Evolutionary conservation across 2,329 filamentous ascomycete genomes (phyloP).

Genomic region (Aspergillus fumigatus): DNA sequence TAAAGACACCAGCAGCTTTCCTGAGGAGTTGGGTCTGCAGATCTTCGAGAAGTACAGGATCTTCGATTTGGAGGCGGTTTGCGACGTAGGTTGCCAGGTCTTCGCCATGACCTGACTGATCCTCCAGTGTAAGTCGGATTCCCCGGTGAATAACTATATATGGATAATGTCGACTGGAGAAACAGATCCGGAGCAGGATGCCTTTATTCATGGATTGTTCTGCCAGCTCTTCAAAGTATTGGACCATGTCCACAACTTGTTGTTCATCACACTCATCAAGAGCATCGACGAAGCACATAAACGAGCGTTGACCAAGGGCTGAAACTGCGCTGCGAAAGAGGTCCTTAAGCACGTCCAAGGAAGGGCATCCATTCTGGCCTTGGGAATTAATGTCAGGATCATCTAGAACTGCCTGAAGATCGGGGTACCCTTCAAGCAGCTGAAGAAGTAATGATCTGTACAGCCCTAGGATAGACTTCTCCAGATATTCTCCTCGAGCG

Average conservation of each 20-base stretch:
- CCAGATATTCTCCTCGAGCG: conserved; percentile 18
- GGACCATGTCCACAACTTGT: conserved; percentile 35
- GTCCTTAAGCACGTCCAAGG: conserved; percentile 15
- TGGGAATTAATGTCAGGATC: conserved; percentile 2
- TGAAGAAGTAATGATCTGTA: conserved; percentile 26
- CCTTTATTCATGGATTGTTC: conserved; percentile 8
- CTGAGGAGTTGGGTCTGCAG: conserved; percentile 30
- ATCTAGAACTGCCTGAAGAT: conserved; percentile 16
- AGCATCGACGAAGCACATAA: conserved; percentile 42
- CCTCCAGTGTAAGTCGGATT: conserved; percentile 35
- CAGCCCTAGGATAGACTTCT: conserved; percentile 22
- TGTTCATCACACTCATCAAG: conserved; percentile 44
- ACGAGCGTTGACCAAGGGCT: conserved; percentile 8
- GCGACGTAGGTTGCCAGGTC: conserved; percentile 22
- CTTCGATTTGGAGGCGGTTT: conserved; percentile 13
- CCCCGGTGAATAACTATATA: conserved; percentile 31
- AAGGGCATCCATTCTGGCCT: background rate
- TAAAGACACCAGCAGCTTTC: conserved; percentile 42
- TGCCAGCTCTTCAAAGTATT: conserved; percentile 32
- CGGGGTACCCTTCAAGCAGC: conserved; percentile 17
- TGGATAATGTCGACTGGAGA: conserved; percentile 45
- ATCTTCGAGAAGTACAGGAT: conserved; percentile 15
- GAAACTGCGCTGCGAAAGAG: conserved; percentile 12
- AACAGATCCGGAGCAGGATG: conserved; percentile 28
- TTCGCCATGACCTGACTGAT: conserved; percentile 33